Percentiles rank a stretch among this genome's conserved stretches.
phyloP scores from a whole-genome alignment of 208 protist genomes.

The Leishmania aethiopica region DNA sequence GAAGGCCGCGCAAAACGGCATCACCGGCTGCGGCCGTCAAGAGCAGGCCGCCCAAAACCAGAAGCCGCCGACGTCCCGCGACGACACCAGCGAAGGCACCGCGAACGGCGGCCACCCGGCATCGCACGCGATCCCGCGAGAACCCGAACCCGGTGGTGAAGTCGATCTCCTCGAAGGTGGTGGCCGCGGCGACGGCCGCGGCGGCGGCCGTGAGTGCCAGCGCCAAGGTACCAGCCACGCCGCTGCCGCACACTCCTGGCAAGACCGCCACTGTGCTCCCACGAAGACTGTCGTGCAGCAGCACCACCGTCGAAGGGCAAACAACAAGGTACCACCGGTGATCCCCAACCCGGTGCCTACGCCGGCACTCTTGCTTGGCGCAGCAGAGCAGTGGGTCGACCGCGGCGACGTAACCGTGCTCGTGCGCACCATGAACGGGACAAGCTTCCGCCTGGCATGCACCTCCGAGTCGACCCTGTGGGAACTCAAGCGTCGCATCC shows the following conservation, averaged over 20 bases:
- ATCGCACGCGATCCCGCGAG: not conserved
- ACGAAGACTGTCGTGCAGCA: conserved; percentile 7
- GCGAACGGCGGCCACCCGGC: not conserved
- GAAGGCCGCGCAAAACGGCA: not conserved
- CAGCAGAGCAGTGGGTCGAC: not conserved
- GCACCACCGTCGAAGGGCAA: not conserved
- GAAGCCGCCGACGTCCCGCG: not conserved
- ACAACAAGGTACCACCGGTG: conserved; percentile 13
- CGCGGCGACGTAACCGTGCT: conserved; percentile 12
- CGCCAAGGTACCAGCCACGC: not conserved
- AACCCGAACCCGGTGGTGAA: not conserved
- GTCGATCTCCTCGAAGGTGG: conserved; percentile 1
- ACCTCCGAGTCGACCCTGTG: conserved; percentile 10
- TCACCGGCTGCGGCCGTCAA: not conserved
- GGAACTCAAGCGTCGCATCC: conserved; percentile 31
- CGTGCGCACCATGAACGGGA: conserved; percentile 35
- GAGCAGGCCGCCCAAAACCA: not conserved
- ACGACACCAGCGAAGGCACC: not conserved
- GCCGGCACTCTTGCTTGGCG: conserved; percentile 7
- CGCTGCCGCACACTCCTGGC: not conserved
- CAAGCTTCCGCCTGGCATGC: conserved; percentile 20
- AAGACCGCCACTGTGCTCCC: not conserved
- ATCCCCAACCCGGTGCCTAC: conserved; percentile 33
- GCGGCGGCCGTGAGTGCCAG: not conserved
- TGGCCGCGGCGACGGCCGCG: not conserved